Evolutionary conservation across 805 yeast genomes (phyloP), one percentile per base, ranked within the genome.

Genomic region (Myxozyma monticola): DNA sequence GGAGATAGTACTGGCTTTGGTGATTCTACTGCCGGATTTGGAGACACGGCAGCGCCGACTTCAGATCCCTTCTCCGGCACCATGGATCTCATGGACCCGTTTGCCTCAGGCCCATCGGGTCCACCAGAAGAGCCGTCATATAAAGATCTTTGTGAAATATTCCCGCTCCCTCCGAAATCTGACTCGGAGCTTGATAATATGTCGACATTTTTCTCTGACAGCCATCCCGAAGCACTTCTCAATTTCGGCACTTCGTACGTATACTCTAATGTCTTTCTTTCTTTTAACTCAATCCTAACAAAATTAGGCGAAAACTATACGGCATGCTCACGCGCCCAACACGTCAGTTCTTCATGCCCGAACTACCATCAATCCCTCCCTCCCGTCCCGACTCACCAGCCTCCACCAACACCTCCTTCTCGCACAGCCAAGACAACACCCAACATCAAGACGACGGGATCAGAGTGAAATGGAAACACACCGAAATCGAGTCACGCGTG

Each of bases 281-380:
- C 17, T 25, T 10, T 12, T 17, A 20, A 20, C 20, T 7, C 21
- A 37, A 14, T 26, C 21, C 20, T 34, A 29, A 34, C 31, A 9
- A 17, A n/a, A 18, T 3, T 38, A 50, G 54, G 15, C 42, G 65
- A 22, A 61, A 58, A 39, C 51, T 54, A 18, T 49, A 40, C 45
- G 56, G 49, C 41, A 51, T 47, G 41, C 34, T 62, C 21, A 47
- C 56, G 3, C 58, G 61, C 6, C 62, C 65, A 2, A 57, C 59
- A 8, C 51, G 66, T 5, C 66, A 63, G 38, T 63, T 62, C 35
- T 44, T 56, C 38, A 39, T 37, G 4, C 48, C 50, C 4, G 35
- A 38, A 5, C 33, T 35, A 2, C 31, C 31, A 17, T 4, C 10
- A 2, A 35, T 31, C 14, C 12, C 35, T 14, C 41, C 46, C 21